Evolutionary conservation across 2,329 filamentous ascomycete genomes (phyloP).

Genomic region (Trichoderma cornu-damae): DNA sequence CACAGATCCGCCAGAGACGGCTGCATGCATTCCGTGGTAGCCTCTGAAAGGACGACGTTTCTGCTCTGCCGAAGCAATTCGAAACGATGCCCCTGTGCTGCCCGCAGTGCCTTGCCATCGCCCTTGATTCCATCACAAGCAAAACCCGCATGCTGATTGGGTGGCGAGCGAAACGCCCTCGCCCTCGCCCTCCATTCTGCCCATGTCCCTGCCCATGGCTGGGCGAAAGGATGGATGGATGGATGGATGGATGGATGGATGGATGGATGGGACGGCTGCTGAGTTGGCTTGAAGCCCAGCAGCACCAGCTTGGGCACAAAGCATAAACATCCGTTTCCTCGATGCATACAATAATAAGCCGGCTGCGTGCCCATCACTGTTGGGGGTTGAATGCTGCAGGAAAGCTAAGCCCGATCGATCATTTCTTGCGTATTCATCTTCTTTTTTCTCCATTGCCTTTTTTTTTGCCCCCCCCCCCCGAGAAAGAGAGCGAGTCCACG

Average conservation of each 20-base stretch:
- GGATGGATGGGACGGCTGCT: conserved; percentile 14
- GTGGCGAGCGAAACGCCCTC: background rate
- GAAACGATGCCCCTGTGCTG: background rate
- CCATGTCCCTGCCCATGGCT: conserved; percentile 4
- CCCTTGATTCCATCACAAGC: background rate
- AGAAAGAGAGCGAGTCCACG: background rate
- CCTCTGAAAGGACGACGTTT: conserved; percentile 6
- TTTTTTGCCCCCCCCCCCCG: too few species aligned
- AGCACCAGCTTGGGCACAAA: conserved; percentile 17
- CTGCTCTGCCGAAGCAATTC: background rate
- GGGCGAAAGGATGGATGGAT: background rate
- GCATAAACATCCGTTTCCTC: background rate
- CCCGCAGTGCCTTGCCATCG: background rate
- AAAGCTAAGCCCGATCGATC: conserved; percentile 14
- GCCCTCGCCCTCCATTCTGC: background rate
- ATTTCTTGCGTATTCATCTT: background rate
- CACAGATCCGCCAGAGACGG: conserved; percentile 12
- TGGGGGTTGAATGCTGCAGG: background rate
- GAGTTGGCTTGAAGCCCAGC: conserved; percentile 19
- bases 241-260: conserved; percentile 6
- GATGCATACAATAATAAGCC: background rate
- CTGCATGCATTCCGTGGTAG: conserved; percentile 12
- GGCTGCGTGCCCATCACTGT: background rate
- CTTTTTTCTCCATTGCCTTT: background rate
- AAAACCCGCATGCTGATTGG: background rate